Percentiles rank a stretch among this genome's conserved stretches.
Conservation (phyloP, 75 land plant species). For the Pinus albicaulis region DNA sequence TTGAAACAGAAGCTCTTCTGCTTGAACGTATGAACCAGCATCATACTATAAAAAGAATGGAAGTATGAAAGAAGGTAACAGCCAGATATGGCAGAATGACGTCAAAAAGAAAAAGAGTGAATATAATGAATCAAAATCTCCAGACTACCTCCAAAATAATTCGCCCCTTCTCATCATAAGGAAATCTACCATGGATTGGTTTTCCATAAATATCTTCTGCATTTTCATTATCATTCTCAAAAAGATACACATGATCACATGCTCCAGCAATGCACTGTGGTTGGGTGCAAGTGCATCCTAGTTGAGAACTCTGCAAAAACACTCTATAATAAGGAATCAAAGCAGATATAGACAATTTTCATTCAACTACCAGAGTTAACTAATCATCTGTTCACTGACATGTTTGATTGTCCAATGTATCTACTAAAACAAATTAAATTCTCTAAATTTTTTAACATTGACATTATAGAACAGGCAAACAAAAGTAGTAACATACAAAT, state of each 20-base stretch:
- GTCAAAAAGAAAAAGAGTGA: too few species aligned
- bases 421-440: neutral
- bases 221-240: slow-evolving; percentile 85
- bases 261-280: slow-evolving; percentile 51
- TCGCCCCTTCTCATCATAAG: slow-evolving; percentile 78
- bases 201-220: slow-evolving; percentile 81
- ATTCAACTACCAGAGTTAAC: neutral
- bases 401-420: neutral
- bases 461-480: neutral
- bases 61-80: too few species aligned
- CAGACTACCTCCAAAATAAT: slow-evolving; percentile 76
- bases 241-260: slow-evolving; percentile 94
- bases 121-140: too few species aligned
- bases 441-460: neutral
- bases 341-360: neutral
- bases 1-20: neutral
- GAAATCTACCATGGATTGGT: slow-evolving; percentile 79
- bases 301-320: slow-evolving; percentile 63
- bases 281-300: slow-evolving; percentile 72
- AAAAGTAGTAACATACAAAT: neutral
- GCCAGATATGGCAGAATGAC: too few species aligned
- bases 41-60: neutral
- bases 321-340: neutral
- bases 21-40: neutral
- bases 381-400: neutral